Conservation (phyloP, 768 basidiomycete genomes). For the Kwoniella mangroviensis region DNA sequence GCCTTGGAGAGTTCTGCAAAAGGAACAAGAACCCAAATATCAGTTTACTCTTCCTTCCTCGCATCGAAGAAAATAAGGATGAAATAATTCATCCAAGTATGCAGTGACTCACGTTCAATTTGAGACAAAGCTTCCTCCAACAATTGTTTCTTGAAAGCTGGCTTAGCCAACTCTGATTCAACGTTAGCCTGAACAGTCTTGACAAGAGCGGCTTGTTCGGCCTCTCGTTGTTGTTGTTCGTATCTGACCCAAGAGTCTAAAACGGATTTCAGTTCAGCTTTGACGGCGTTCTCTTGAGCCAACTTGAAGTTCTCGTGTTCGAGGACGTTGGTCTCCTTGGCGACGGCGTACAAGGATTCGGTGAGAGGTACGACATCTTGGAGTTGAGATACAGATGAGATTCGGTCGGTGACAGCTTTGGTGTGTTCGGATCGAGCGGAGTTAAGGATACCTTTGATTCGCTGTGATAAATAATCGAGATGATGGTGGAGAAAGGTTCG, state of each 20-base stretch:
- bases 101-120: conserved; percentile 79
- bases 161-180: conserved; percentile 63
- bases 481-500: neutral
- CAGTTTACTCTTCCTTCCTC: too few relatives aligned
- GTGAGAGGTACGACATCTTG: conserved; percentile 94
- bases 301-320: conserved; percentile 89
- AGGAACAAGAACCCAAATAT: too few relatives aligned
- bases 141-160: conserved; percentile 80
- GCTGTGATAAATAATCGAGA: conserved; percentile 46
- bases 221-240: conserved; percentile 95
- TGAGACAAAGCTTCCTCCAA: conserved; percentile 87
- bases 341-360: conserved; percentile 83
- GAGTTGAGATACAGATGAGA: conserved; percentile 87
- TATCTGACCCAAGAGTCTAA: conserved; percentile 98
- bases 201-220: conserved; percentile 89
- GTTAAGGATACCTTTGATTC: conserved; percentile 80
- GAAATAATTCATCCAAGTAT: too few relatives aligned
- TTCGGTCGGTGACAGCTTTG: conserved; percentile 88
- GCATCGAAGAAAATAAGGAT: too few relatives aligned
- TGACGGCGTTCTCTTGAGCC: conserved; percentile 82
- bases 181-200: conserved; percentile 65
- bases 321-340: conserved; percentile 93
- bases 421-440: conserved; percentile 86
- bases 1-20: conserved; percentile 80
- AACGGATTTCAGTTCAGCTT: conserved; percentile 87